phyloP scores from a whole-genome alignment of 352 stramenopile genomes.

The Phytophthora fragariaefolia region DNA sequence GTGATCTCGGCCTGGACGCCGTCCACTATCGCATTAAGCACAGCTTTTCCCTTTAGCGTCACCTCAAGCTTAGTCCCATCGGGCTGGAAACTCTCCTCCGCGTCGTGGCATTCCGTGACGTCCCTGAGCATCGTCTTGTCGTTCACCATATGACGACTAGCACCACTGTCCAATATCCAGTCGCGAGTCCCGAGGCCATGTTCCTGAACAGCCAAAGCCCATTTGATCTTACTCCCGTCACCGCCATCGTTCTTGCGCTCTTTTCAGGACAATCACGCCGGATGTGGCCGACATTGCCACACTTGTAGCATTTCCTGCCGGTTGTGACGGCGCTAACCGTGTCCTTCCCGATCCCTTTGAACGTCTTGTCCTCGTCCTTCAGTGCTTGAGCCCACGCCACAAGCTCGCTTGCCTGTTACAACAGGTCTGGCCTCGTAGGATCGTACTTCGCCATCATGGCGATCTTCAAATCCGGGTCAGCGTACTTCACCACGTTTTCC shows the following conservation, averaged over 20 bases:
- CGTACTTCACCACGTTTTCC: constrained; percentile 24
- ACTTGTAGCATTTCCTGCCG: constrained; percentile 3
- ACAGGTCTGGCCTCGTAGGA: background rate
- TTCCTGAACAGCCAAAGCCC: background rate
- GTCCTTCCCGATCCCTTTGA: background rate
- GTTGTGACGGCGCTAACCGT: background rate
- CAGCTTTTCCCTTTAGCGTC: constrained; percentile 1
- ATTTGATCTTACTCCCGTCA: background rate
- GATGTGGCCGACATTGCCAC: background rate
- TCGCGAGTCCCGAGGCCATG: background rate
- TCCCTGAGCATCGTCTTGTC: background rate
- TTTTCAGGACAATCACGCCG: background rate
- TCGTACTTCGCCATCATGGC: constrained; percentile 22
- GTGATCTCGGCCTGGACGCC: background rate
- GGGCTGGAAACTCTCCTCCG: constrained; percentile 6
- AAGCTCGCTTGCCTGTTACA: constrained; percentile 14
- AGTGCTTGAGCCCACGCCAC: background rate
- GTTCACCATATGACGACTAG: constrained; percentile 12
- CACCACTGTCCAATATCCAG: constrained; percentile 12
- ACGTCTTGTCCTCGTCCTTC: constrained; percentile 1
- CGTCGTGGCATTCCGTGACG: too few relatives aligned
- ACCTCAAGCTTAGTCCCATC: constrained; percentile 2
- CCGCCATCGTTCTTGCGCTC: background rate
- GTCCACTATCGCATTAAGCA: background rate
- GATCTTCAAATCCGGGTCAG: constrained; percentile 2